Evolutionary conservation across 2,329 filamentous ascomycete genomes (phyloP), one percentile per base, ranked within the genome.

Genomic region (Hymenoscyphus salicellus): DNA sequence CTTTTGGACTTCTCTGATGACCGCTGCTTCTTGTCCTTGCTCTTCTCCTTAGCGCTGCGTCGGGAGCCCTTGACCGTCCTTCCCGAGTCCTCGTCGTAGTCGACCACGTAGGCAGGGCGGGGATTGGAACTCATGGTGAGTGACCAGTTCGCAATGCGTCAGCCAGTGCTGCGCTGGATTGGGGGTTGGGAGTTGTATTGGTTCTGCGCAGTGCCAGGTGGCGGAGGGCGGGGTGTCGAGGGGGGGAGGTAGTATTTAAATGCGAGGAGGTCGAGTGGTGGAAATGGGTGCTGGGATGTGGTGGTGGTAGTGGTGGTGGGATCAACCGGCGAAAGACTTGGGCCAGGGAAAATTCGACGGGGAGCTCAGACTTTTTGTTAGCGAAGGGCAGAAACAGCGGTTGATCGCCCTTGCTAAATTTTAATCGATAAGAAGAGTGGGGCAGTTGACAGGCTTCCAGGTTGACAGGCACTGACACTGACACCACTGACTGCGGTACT

Each of bases 51-150:
- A 36, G 73, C 73, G 62, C 65, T 68, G 36, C 66, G 68, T 59
- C 70, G 59, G 55, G 66, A 72, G 8, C 65, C 70, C 61, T 63
- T 68, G 49, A 73, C 61, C 33, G 66, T 55, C 56, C 59, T 65
- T 17, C 70, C 70, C 14, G 66, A 65, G 11, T 64, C 60, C 59
- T 73, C 72, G 52, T 73, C 72, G 60, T 67, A 61, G 32, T 74
- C 72, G 38, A 71, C 71, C 26, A 69, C 62, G 63, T 72, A 73
- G 36, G 70, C 70, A n/a, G 71, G 68, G 55, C 67, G 66, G 52
- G 71, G 68, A 57, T 64, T 69, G 57, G 65, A 55, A 36, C 43
- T 26, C 49, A 60, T 60, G 66, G 66, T 70, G 28, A 58, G 59
- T 61, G 52, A 56, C n/a, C 28, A 33, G 41, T 33, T 63, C 20